A percentile compares a stretch with the other conserved stretches of the same genome.
These are phyloP conservation scores for Spinellus fusiger DNA, from an alignment of 192 early-diverging fungal species.

Conservation along the genomic window DNA sequence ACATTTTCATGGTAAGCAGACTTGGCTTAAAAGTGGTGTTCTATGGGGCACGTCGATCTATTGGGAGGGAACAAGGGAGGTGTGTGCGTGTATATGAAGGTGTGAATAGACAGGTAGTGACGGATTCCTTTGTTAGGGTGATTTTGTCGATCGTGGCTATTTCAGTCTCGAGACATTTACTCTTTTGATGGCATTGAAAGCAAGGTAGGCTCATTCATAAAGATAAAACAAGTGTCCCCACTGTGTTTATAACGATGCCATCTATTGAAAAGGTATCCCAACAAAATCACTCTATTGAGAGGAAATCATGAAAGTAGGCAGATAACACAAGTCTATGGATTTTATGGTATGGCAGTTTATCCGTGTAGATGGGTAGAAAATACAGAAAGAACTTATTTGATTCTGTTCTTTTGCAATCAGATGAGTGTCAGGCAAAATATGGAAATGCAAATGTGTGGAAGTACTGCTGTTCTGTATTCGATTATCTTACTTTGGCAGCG, in stretches of 20 bases:
- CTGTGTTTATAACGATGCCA: neutral
- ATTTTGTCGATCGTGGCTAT: conserved; percentile 98
- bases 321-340: conserved; percentile 96
- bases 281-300: conserved; percentile 90
- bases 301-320: conserved; percentile 97
- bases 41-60: neutral
- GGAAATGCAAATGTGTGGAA: conserved; percentile 96
- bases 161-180: conserved; percentile 96
- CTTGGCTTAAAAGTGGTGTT: neutral
- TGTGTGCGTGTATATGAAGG: neutral
- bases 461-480: conserved; percentile 91
- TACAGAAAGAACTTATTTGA: neutral
- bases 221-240: neutral
- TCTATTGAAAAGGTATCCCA: conserved; percentile 70
- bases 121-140: conserved; percentile 57
- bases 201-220: conserved; percentile 49
- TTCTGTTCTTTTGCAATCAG: conserved; percentile 30
- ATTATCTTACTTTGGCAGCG: conserved; percentile 86
- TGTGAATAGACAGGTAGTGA: neutral
- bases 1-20: conserved; percentile 88
- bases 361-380: neutral
- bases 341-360: conserved; percentile 60
- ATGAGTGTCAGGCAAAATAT: conserved; percentile 92
- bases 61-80: too few relatives aligned
- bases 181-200: conserved; percentile 87